Base-by-base conservation (phyloP, 331 rosid species). In the Prunus yedoensis region DNA sequence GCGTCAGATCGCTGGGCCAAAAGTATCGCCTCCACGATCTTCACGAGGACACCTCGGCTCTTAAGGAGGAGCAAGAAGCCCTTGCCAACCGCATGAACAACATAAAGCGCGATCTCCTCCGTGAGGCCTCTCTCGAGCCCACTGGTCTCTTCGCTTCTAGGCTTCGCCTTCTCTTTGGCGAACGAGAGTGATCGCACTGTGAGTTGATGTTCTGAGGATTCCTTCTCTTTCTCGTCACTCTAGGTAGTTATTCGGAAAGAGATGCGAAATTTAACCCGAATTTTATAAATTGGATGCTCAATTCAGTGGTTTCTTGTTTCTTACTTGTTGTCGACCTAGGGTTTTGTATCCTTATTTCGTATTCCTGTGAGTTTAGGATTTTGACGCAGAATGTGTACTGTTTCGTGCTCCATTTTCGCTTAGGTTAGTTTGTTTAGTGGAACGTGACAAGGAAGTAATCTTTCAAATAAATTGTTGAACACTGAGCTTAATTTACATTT, bases 121-220 rank as follows among this genome's bases (percentile, higher is more conserved):
- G 61, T 11, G 97, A 95, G 86, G 97, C 97, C 80, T 89, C 97
- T 25, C 81, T 67, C 13, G 97, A 95, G 4, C 70, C 94, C 81
- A 78, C 92, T 5, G 97, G 91, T 50, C 50, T 60, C 74, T 89
- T 95, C 72, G 88, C 94, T 61, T 80, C 96, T 81, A 87, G 91
- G 78, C 92, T 92, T 50, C 83, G 90, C 64, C 78, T 59, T 84
- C 93, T 92, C 83, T 92, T 92, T 52, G 78, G 79, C 53, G 83
- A 86, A 13, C 75, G 85, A 3, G 57, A 84, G 6, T 89, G 81
- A 85, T 70, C n/a, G 32, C 13, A 10, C 45, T 58, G 85, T 82
- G 79, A 80, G 84, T 82, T 53, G n/a, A 59, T 35, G 21, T 38
- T 73, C 20, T 50, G 8, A 58, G 18, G 45, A 10, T 63, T 51